Conservation (phyloP, 1,139 yeast species). For the Hanseniaspora uvarum region DNA sequence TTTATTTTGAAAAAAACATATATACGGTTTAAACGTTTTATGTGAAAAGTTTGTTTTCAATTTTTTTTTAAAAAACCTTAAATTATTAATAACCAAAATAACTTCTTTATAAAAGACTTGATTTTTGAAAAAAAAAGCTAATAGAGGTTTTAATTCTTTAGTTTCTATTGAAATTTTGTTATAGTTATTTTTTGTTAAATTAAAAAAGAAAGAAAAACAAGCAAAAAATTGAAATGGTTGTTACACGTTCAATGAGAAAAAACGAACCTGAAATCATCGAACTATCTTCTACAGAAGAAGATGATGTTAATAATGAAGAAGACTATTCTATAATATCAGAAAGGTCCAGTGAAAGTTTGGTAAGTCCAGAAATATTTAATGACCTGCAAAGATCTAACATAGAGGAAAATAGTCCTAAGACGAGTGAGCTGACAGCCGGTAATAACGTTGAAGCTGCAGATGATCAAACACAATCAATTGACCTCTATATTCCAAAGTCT, state of each 20-base stretch:
- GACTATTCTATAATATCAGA: background rate
- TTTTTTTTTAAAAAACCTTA: background rate
- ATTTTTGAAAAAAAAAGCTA: background rate
- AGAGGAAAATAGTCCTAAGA: background rate
- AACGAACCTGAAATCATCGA: background rate
- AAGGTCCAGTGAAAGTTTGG: background rate
- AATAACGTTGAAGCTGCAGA: background rate
- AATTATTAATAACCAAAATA: background rate
- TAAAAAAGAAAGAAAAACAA: no score
- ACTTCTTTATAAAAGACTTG: background rate
- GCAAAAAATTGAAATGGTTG: background rate
- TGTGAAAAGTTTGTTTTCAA: no score
- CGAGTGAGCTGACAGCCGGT: background rate
- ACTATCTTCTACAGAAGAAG: background rate
- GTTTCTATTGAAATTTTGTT: no score
- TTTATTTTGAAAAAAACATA: no score
- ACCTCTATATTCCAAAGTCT: conserved; percentile 3
- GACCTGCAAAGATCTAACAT: background rate
- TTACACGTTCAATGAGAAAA: background rate
- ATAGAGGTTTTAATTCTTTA: no score
- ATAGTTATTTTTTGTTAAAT: no score
- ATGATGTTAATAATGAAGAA: background rate
- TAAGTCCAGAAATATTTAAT: background rate
- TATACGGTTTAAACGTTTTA: background rate
- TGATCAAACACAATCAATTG: background rate